Conservation (phyloP, 2,329 filamentous ascomycete genomes). For the Trichoderma hamatum region DNA sequence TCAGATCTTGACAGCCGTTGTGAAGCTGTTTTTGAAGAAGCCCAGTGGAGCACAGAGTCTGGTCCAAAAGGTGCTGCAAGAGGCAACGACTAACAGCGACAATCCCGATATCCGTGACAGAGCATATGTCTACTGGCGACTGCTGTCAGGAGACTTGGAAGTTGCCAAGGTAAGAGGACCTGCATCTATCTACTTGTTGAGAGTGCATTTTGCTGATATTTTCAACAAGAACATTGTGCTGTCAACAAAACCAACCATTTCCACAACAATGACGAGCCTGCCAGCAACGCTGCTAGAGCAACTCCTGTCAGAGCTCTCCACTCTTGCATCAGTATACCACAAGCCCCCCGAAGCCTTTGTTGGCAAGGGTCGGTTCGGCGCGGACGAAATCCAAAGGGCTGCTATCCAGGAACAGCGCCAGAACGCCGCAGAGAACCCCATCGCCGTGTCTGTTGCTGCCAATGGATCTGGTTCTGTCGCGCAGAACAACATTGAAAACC, state of each 20-base stretch:
- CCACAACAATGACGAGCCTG: conserved; percentile 88
- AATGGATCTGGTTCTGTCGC: conserved; percentile 59
- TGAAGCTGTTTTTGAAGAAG: conserved; percentile 97
- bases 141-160: conserved; percentile 88
- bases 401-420: conserved; percentile 96
- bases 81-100: conserved; percentile 91
- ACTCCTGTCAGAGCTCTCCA: conserved; percentile 89
- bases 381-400: conserved; percentile 90
- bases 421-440: conserved; percentile 89
- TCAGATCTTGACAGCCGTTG: conserved; percentile 94
- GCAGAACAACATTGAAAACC: conserved; percentile 86
- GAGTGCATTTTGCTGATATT: neutral
- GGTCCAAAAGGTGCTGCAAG: conserved; percentile 92
- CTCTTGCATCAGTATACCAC: conserved; percentile 96
- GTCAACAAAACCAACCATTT: conserved; percentile 91
- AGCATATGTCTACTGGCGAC: conserved; percentile 97
- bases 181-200: neutral
- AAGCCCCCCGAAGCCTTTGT: conserved; percentile 98
- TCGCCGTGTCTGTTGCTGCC: conserved; percentile 79
- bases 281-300: conserved; percentile 83
- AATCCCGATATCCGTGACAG: conserved; percentile 97
- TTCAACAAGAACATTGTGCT: conserved; percentile 73
- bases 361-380: conserved; percentile 89
- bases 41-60: conserved; percentile 87
- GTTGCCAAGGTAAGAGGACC: conserved; percentile 73